Conservation (phyloP, 345 rosid genomes). For the Schrenkiella parvula region DNA sequence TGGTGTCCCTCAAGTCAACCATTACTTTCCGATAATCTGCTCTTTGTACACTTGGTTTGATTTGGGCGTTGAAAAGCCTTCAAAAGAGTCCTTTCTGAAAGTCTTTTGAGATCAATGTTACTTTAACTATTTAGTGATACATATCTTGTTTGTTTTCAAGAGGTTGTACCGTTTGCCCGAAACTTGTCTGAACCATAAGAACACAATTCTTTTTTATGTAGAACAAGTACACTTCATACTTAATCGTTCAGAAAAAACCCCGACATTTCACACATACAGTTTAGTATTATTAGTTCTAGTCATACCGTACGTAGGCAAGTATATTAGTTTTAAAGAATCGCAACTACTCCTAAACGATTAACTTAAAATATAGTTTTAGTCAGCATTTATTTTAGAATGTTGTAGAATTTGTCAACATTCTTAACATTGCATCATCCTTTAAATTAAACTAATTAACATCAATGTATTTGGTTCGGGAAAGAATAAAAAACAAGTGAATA, state of each 20-base stretch:
- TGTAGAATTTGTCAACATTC: background rate
- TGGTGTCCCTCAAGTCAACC: too few species aligned
- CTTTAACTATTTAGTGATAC: background rate
- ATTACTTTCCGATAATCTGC: too few species aligned
- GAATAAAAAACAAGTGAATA: conserved; percentile 2
- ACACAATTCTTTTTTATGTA: background rate
- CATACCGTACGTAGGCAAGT: background rate
- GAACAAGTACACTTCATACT: background rate
- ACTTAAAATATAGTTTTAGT: background rate
- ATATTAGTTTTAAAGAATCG: background rate
- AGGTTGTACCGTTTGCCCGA: too few species aligned
- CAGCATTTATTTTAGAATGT: background rate
- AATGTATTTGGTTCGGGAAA: background rate
- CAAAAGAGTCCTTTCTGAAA: too few species aligned
- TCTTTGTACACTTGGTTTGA: too few species aligned
- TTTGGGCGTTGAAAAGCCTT: too few species aligned
- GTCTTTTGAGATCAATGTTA: background rate
- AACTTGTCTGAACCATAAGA: background rate
- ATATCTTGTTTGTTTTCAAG: too few species aligned
- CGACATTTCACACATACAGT: background rate
- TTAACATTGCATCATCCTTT: conserved; percentile 8
- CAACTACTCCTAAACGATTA: background rate
- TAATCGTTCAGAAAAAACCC: background rate
- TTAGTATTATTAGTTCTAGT: background rate
- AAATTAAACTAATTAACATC: background rate